phyloP scores from a whole-genome alignment of 2,329 filamentous ascomycete species.

The Aureobasidium sp. region DNA sequence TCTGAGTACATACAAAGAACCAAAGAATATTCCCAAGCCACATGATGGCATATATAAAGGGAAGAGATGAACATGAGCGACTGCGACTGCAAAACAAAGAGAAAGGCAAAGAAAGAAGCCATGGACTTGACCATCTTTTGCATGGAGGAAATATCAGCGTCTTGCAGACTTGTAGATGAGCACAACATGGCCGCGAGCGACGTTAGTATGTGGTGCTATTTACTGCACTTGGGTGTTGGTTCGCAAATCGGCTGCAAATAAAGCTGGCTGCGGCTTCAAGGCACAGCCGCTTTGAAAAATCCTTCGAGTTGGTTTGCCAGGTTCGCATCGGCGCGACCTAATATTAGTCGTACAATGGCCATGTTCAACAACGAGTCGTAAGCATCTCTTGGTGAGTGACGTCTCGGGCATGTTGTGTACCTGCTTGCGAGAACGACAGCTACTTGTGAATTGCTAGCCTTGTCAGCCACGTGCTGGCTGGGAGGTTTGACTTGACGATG shows the following conservation, averaged over 20 bases:
- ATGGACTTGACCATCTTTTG: background rate
- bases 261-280: background rate
- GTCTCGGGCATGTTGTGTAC: background rate
- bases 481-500: background rate
- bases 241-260: background rate
- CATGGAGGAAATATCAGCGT: background rate
- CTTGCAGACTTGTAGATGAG: background rate
- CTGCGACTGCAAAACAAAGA: background rate
- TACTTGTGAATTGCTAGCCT: background rate
- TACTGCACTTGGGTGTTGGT: constrained; percentile 14
- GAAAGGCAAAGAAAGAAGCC: background rate
- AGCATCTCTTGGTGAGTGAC: background rate
- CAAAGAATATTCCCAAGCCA: background rate
- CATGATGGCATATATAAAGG: background rate
- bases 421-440: constrained; percentile 1
- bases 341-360: constrained; percentile 1
- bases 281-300: background rate
- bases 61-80: constrained; percentile 2
- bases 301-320: background rate
- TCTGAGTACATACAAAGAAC: constrained; percentile 1
- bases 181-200: background rate
- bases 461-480: background rate
- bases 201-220: constrained; percentile 7
- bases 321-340: background rate
- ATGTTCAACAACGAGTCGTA: constrained; percentile 11